A percentile compares a stretch with the other conserved stretches of the same genome.
phyloP scores from a whole-genome alignment of 495 filamentous ascomycete genomes.

The Podospora pseudopauciseta region DNA sequence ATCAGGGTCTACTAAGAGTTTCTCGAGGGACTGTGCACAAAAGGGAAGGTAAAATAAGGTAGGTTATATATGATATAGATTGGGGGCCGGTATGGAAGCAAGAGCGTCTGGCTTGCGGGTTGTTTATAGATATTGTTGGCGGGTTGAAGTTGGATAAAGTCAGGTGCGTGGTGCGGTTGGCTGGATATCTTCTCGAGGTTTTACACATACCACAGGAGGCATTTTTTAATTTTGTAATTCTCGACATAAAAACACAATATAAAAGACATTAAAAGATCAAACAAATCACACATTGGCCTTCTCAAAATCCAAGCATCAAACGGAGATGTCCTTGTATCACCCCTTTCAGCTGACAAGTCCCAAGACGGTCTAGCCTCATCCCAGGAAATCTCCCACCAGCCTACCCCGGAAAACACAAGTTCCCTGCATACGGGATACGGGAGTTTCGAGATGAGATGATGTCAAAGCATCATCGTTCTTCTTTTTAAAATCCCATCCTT shows the following conservation, averaged over 20 bases:
- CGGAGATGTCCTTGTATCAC: not conserved
- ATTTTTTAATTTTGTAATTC: not conserved
- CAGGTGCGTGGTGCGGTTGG: too few relatives aligned
- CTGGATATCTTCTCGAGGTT: not conserved
- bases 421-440: not conserved
- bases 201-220: too few relatives aligned
- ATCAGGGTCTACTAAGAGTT: not conserved
- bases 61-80: not conserved
- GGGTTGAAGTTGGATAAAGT: not conserved
- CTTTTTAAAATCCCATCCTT: not conserved
- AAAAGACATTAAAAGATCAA: not conserved
- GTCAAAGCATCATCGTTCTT: not conserved
- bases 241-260: not conserved
- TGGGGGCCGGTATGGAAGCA: not conserved
- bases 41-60: not conserved
- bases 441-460: not conserved
- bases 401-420: not conserved
- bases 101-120: not conserved
- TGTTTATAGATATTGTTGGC: not conserved
- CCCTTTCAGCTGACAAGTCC: not conserved
- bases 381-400: not conserved
- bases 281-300: not conserved
- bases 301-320: too few relatives aligned
- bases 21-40: not conserved
- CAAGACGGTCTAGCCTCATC: not conserved